These are phyloP conservation scores for Candida chilensis DNA, from an alignment of 805 yeast species.

Conservation along the genomic window DNA sequence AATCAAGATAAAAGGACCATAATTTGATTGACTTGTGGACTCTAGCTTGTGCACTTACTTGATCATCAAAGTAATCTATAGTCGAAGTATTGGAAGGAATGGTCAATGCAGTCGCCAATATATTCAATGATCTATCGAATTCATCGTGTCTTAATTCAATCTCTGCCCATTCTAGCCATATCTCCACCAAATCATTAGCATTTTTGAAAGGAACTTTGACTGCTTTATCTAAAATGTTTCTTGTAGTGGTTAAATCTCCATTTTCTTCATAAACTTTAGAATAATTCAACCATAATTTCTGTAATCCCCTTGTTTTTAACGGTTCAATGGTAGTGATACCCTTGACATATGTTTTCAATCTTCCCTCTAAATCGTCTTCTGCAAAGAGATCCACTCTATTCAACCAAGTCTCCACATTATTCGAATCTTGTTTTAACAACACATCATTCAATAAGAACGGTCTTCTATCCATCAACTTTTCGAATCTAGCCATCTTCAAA, in stretches of 20 bases:
- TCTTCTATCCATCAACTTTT: slow-evolving; percentile 46
- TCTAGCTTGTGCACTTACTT: slow-evolving; percentile 45
- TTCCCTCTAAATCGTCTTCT: slow-evolving; percentile 25
- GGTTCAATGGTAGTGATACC: slow-evolving; percentile 68
- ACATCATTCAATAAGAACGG: slow-evolving; percentile 58
- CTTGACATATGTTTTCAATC: slow-evolving; percentile 46
- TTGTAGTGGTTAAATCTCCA: slow-evolving; percentile 48
- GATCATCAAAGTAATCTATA: slow-evolving; percentile 24
- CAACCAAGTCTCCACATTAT: slow-evolving; percentile 63
- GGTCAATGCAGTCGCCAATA: slow-evolving; percentile 29
- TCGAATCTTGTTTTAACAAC: slow-evolving; percentile 47
- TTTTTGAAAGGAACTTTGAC: slow-evolving; percentile 59
- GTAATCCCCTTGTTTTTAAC: slow-evolving; percentile 36
- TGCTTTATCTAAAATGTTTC: slow-evolving; percentile 55
- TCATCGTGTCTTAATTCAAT: slow-evolving; percentile 44
- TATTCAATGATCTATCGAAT: slow-evolving; percentile 29
- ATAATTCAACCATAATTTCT: slow-evolving; percentile 62
- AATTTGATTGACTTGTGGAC: slow-evolving; percentile 51
- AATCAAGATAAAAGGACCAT: slow-evolving; percentile 70
- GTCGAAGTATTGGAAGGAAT: slow-evolving; percentile 5
- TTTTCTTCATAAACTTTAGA: slow-evolving; percentile 53
- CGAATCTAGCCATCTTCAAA: slow-evolving; percentile 37
- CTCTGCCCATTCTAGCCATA: slow-evolving; percentile 76
- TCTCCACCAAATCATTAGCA: slow-evolving; percentile 53
- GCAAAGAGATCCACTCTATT: slow-evolving; percentile 43